Base-by-base conservation (phyloP, 257 asterid species). In the Nicotiana sylvestris region DNA sequence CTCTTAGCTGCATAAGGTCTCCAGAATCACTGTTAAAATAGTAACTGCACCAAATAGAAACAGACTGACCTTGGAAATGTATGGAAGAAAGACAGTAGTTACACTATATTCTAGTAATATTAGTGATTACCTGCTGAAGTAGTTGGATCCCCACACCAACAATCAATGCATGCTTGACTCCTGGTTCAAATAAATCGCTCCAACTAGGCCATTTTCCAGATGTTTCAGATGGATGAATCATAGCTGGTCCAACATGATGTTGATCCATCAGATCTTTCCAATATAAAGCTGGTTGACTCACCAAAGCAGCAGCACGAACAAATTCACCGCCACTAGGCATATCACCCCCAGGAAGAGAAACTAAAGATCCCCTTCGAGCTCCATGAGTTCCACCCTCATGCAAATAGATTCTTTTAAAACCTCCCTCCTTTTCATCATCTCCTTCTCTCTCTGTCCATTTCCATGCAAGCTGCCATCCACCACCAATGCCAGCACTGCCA, bases 381-480 rank as follows among this genome's bases (percentile, higher is more conserved):
- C 85, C 91, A 56, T 87, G 64, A 18, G 61, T 88, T 21, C 86
- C 89, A 15, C 88, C 93, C 78, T 90, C 89, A 15, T 89, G 94
- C 84, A 93, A 83, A 87, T 88, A 93, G 8, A 91, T 86, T 82
- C 97, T 91, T 80, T 87, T 87, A 68, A 91, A 89, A n/a, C 89
- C 86, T 11, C 92, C 92, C 57, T 84, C 85, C 35, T 72, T 84
- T 80, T 87, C 91, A 80, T 88, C 89, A 66, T 82, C 58, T 37
- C 88, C 82, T 58, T 88, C 87, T 39, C 85, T 85, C 78, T 90
- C 92, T 33, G 81, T 76, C 90, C 91, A 88, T 76, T 91, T 91
- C 92, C 92, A 91, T 3, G 94, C 96, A 81, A 93, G 93, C 85
- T 93, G 96, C 97, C 97, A 93, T 78, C 96, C 97, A 29, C 96